These are phyloP conservation scores for Penicillium simplicissimum DNA, from an alignment of 495 filamentous ascomycete genomes.

Conservation along the genomic window DNA sequence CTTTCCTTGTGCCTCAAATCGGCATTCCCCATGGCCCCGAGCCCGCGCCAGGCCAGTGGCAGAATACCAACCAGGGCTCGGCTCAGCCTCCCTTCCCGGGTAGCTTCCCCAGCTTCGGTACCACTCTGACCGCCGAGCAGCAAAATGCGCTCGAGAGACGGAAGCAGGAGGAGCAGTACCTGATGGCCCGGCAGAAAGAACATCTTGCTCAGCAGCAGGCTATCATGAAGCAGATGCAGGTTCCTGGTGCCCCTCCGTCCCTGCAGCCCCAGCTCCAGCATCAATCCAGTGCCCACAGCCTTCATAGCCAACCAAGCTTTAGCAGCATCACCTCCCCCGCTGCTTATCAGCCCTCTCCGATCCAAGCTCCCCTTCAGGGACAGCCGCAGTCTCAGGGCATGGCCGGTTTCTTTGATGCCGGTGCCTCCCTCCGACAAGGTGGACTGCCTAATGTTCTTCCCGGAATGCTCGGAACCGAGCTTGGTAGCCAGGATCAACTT, in stretches of 20 bases:
- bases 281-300: conserved; percentile 88
- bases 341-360: conserved; percentile 70
- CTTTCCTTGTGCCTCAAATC: conserved; percentile 95
- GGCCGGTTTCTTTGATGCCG: conserved; percentile 70
- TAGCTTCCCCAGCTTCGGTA: conserved; percentile 96
- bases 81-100: conserved; percentile 93
- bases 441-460: conserved; percentile 47
- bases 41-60: conserved; percentile 40
- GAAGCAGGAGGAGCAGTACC: conserved; percentile 97
- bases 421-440: conserved; percentile 41
- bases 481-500: conserved; percentile 60
- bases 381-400: conserved; percentile 46
- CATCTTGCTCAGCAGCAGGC: conserved; percentile 85
- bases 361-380: conserved; percentile 65
- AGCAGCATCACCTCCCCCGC: conserved; percentile 88
- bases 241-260: conserved; percentile 56
- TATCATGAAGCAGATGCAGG: conserved; percentile 71
- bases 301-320: conserved; percentile 94
- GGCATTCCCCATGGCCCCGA: conserved; percentile 85
- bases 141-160: conserved; percentile 94
- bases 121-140: conserved; percentile 93
- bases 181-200: conserved; percentile 93
- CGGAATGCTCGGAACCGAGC: conserved; percentile 52
- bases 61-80: conserved; percentile 50
- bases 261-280: conserved; percentile 71